Evolutionary conservation across 1,284 basidiomycete genomes (phyloP), one percentile per base, ranked within the genome.

Genomic region (Puccinia novopanici): DNA sequence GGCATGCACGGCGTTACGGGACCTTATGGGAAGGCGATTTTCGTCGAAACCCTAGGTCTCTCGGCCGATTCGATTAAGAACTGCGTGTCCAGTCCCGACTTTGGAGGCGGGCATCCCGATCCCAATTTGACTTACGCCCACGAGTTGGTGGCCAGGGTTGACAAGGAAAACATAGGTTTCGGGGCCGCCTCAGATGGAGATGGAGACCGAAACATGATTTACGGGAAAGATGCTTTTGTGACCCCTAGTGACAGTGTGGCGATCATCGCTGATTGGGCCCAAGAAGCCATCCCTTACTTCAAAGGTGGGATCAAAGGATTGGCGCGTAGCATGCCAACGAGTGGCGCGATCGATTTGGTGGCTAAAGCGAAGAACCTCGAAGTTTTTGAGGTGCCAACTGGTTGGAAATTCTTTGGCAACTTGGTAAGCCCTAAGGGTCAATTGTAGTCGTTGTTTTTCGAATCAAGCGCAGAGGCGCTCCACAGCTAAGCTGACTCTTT

Each of bases 341-440:
- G 91, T 85, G 96, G 93, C 82, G 96, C 97, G 34, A 95, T 99
- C 85, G 97, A 99, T 87, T 90, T 94, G 40, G 96, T 99, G 27
- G 97, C 96, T 22, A 90, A 95, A 89, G 93, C 92, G 86, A 95
- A 94, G 88, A 92, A 92, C n/a, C 87, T 96, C 81, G 93, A 97
- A 86, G 91, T 91, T 86, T 98, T 98, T 85, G 96, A 98, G 86
- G 95, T 98, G 22, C 96, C 96, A 5, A 99, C 96, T 45, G 95
- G 96, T 80, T 98, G 94, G 96, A 99, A 99, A 88, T 99, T 99
- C 90, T 99, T 99, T 85, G 97, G 96, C 76, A 99, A 99, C 88
- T 89, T 99, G 83, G 77, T 80, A 37, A 52, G 70, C 42, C 34
- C 22, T 24, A 9, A n/a, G 0, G 24, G n/a, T 22, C 22, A 48